Base-by-base conservation (phyloP, 768 basidiomycete genomes). In the Mrakia blollopis region DNA sequence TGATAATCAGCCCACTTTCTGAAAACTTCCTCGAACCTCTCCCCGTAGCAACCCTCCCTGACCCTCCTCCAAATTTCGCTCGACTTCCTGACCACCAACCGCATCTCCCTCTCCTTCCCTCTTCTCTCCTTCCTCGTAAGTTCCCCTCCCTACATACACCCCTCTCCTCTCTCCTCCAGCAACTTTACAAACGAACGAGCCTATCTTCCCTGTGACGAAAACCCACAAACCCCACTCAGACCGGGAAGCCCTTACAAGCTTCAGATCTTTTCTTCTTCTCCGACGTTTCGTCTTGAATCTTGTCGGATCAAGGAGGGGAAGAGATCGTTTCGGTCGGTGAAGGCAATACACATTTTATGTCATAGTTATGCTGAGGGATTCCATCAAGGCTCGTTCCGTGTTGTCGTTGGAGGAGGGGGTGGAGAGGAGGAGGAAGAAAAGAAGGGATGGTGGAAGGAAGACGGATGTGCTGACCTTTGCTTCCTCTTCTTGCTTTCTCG, bases 331-430 rank as follows among this genome's bases (percentile, higher is more conserved):
- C 71, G 71, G 35, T 11, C 71, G 54, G 54, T 72, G 71, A 57
- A 32, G 47, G 35, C 71, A 57, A 57, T 23, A 71, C 39, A 47
- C 28, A 32, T 72, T 52, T 32, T 72, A 72, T 72, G 71, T 72
- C 71, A 72, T 72, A 72, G 71, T 72, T 72, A 72, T 72, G 71
- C 71, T 72, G 71, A 72, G 71, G 71, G 71, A 47, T 72, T 54
- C 39, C 3, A 18, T 68, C 41, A 30, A 16, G 13, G 39, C n/a
- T n/a, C 28, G n/a, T 32, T n/a, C 10, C 44, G 18, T 11, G 68
- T 41, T 7, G 10, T 25, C 14, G 23, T 69, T 69, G 68, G 10
- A 18, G 35, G 16, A 25, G 41, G 41, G 37, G 35, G n/a, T n/a
- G 10, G 44, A 30, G 32, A 37, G 16, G 62, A 18, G 47, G 47